Evolutionary conservation across 768 basidiomycete genomes (phyloP), one percentile per base, ranked within the genome.

Genomic region (Suillus luteus): DNA sequence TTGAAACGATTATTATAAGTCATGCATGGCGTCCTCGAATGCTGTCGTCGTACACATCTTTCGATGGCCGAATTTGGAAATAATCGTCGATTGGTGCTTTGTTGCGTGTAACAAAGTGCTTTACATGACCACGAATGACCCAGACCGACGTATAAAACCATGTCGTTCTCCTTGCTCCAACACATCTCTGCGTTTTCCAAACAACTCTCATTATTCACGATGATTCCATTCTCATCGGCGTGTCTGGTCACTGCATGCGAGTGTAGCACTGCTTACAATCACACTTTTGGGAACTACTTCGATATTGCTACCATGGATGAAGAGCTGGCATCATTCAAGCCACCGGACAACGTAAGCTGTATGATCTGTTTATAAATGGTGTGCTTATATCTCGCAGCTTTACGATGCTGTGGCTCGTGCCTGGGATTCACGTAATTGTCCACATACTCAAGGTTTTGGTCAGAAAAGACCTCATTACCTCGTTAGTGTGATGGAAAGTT

Each of bases 331-430:
- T 65, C 72, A 9, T 35, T 67, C 1, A 38, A 52, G 0, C 65
- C 57, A 12, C 37, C 74, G 31, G 5, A 48, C 9, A 68, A 59
- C 7, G 74, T 74, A 51, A 35, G 75, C 35, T 15, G 1, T 8
- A 40, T 11, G 0, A 3, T 1, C 12, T 22, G 33, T 44, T 38
- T n/a, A 27, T 19, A 24, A 7, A 64, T 61, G 54, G 27, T n/a
- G 54, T 24, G 19, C 3, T 61, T 24, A 40, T 61, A 12, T 60
- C 17, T 46, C 60, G 8, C 37, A 75, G 74, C 69, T 77, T 38
- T 75, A 77, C 57, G 69, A 74, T 10, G 63, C 75, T 17, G 58
- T 77, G 15, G 75, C 74, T 41, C 63, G 59, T 49, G 67, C 71
- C 3, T 68, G 74, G 33, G 75, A 76, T 67, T 49, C 64, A 40